A percentile compares a stretch with the other conserved stretches of the same genome.
Evolutionary conservation across 306 rosid genomes (phyloP).

Genomic region (Dryas drummondii): DNA sequence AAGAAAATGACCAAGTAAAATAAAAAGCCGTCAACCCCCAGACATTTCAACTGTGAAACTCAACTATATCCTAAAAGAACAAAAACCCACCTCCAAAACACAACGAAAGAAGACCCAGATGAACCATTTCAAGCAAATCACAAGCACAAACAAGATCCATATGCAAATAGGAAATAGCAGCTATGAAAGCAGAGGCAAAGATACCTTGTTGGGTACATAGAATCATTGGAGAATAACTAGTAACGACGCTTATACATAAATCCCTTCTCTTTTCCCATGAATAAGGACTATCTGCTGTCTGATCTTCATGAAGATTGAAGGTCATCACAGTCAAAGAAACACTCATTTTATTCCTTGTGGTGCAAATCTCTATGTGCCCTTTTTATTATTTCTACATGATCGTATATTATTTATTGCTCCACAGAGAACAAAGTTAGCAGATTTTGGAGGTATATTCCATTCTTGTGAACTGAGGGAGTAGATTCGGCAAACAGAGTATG

Average conservation of each 20-base stretch:
- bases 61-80: conserved; percentile 27
- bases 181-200: neutral
- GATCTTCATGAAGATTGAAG: conserved; percentile 94
- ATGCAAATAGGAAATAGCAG: neutral
- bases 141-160: conserved; percentile 35
- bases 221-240: conserved; percentile 79
- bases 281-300: conserved; percentile 77
- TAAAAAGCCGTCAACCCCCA: conserved; percentile 15
- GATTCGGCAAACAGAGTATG: neutral
- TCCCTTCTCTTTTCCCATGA: conserved; percentile 96
- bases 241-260: conserved; percentile 76
- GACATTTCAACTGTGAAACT: conserved; percentile 27
- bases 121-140: conserved; percentile 36
- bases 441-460: conserved; percentile 11
- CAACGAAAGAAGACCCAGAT: conserved; percentile 34
- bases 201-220: conserved; percentile 96
- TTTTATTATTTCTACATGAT: conserved; percentile 30
- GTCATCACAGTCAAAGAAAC: conserved; percentile 88
- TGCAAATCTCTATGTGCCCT: neutral
- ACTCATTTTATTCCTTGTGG: conserved; percentile 55
- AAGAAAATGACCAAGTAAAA: conserved; percentile 13
- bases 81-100: conserved; percentile 33
- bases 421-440: neutral
- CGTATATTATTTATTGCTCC: neutral
- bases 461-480: conserved; percentile 9